Evolutionary conservation across 2,329 filamentous ascomycete species (phyloP).

Genomic region (Fusarium hainanense): DNA sequence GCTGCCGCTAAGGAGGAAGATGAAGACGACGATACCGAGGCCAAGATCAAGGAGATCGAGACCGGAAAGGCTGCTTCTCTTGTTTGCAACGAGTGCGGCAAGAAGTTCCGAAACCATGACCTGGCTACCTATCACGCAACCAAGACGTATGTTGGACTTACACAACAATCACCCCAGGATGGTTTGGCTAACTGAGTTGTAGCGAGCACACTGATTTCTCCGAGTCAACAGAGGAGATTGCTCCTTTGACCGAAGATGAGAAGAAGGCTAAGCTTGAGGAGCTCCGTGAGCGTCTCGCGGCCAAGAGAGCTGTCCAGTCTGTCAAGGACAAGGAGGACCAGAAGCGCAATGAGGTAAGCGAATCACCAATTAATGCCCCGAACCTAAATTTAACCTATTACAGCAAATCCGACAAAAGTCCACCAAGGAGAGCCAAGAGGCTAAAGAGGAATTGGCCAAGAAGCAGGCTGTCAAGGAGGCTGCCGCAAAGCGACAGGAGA

Average conservation of each 20-base stretch:
- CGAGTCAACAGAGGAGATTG: conserved; percentile 92
- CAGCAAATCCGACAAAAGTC: conserved; percentile 83
- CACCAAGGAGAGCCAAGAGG: conserved; percentile 87
- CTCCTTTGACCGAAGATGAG: conserved; percentile 90
- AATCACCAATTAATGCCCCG: accelerated
- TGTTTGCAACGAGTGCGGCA: conserved; percentile 94
- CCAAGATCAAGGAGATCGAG: conserved; percentile 73
- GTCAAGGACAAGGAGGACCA: conserved; percentile 81
- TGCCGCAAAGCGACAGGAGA: conserved; percentile 86
- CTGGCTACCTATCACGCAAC: conserved; percentile 91
- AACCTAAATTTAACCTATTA: not conserved
- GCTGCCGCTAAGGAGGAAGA: conserved; percentile 57
- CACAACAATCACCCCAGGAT: not conserved
- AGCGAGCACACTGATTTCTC: conserved; percentile 90
- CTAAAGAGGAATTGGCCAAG: conserved; percentile 87
- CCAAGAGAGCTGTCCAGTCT: conserved; percentile 76
- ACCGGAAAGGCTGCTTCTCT: conserved; percentile 82
- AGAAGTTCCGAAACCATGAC: conserved; percentile 83
- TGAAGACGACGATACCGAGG: conserved; percentile 60
- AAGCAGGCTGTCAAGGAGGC: conserved; percentile 95
- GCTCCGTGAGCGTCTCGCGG: conserved; percentile 75
- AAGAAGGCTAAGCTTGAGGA: conserved; percentile 84
- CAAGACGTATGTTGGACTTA: conserved; percentile 71
- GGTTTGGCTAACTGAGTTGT: not conserved
- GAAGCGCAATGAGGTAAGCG: conserved; percentile 82